phyloP scores from a whole-genome alignment of 768 basidiomycete genomes.

The Gautieria morchelliformis region DNA sequence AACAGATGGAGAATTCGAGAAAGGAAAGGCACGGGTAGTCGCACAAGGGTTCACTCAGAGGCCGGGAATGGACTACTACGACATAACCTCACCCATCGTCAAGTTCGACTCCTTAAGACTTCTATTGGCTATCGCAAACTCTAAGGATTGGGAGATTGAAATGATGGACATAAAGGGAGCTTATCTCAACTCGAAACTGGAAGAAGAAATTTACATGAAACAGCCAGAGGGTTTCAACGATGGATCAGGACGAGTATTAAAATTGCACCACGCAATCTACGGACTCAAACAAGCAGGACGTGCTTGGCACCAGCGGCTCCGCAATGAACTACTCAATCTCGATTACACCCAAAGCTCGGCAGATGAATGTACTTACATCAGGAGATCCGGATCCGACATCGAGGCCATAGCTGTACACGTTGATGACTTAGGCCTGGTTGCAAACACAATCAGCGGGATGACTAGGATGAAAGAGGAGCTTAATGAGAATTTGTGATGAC shows the following conservation, averaged over 20 bases:
- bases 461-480: constrained; percentile 9
- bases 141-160: constrained; percentile 18
- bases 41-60: constrained; percentile 15
- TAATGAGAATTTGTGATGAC: constrained; percentile 21
- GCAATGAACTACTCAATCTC: constrained; percentile 12
- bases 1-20: constrained; percentile 13
- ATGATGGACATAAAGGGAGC: constrained; percentile 22
- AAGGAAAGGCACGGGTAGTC: constrained; percentile 18
- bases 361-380: constrained; percentile 18
- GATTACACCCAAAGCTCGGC: constrained; percentile 12
- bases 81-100: constrained; percentile 32
- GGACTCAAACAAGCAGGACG: constrained; percentile 22
- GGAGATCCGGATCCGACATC: not conserved
- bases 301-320: constrained; percentile 23
- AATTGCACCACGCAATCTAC: constrained; percentile 18
- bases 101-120: constrained; percentile 25
- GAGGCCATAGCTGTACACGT: constrained; percentile 22
- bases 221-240: constrained; percentile 16
- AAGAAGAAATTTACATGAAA: constrained; percentile 24
- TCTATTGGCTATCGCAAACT: constrained; percentile 19
- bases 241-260: constrained; percentile 12
- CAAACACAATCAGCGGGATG: constrained; percentile 1
- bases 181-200: constrained; percentile 21
- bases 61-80: constrained; percentile 19
- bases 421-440: constrained; percentile 19